Conservation (phyloP, 1,139 yeast genomes). For the Debaryomycetaceae sp. region DNA sequence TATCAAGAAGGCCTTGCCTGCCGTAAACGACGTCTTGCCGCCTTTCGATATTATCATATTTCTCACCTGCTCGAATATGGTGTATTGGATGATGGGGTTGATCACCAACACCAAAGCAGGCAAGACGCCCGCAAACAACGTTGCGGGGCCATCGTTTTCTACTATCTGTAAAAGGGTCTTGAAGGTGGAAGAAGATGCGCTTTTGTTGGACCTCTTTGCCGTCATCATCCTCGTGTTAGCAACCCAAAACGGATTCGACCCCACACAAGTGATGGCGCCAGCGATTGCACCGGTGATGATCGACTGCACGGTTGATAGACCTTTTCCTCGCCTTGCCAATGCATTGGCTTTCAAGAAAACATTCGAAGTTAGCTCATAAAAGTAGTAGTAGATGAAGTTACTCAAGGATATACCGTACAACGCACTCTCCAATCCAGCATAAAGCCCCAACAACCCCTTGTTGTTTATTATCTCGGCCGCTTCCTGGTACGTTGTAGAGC, state of each 20-base stretch:
- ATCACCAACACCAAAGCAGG: conserved; percentile 84
- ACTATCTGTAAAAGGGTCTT: conserved; percentile 58
- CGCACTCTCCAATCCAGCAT: conserved; percentile 86
- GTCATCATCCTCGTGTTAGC: conserved; percentile 85
- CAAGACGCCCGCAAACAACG: conserved; percentile 78
- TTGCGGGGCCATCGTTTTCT: conserved; percentile 64
- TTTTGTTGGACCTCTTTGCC: conserved; percentile 38
- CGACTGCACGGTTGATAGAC: conserved; percentile 65
- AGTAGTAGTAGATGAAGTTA: conserved; percentile 86
- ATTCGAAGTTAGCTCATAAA: conserved; percentile 70
- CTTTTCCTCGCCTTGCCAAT: conserved; percentile 26
- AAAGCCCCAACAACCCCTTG: conserved; percentile 71
- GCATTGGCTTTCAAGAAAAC: conserved; percentile 43
- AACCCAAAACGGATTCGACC: conserved; percentile 96
- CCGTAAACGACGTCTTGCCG: conserved; percentile 44
- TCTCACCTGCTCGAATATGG: conserved; percentile 83
- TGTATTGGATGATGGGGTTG: conserved; percentile 90
- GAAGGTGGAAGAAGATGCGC: conserved; percentile 38
- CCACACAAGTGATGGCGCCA: conserved; percentile 78
- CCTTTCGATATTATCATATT: conserved; percentile 57
- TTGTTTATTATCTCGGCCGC: conserved; percentile 49
- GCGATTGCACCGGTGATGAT: conserved; percentile 82
- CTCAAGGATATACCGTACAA: conserved; percentile 81
- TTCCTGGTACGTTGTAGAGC: conserved; percentile 28
- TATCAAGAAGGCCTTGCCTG: conserved; percentile 73